These are phyloP conservation scores for Fusarium subtropicale DNA, from an alignment of 2,329 filamentous ascomycete species.

Conservation along the genomic window DNA sequence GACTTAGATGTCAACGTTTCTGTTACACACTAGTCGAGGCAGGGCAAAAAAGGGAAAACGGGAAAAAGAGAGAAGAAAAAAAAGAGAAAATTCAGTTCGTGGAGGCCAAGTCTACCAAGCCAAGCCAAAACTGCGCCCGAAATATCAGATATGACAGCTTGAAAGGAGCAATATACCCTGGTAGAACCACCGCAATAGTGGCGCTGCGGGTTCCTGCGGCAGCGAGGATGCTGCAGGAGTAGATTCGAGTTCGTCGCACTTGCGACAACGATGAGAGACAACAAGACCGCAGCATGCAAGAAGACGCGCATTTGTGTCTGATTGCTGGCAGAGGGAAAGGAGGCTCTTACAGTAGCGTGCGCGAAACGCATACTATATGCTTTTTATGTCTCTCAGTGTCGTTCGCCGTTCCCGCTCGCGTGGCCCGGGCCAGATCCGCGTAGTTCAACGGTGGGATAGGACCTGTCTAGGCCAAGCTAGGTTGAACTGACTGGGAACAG, in stretches of 20 bases:
- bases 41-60: background rate
- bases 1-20: too few relatives aligned
- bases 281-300: slow-evolving; percentile 16
- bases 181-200: slow-evolving; percentile 10
- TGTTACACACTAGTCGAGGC: background rate
- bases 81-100: background rate
- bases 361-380: slow-evolving; percentile 2
- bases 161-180: background rate
- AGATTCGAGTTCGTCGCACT: slow-evolving; percentile 10
- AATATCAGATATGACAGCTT: background rate
- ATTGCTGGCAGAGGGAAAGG: slow-evolving; percentile 17
- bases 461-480: background rate
- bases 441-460: slow-evolving; percentile 16
- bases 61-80: background rate
- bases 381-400: slow-evolving; percentile 19
- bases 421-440: slow-evolving; percentile 27
- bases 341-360: slow-evolving; percentile 23
- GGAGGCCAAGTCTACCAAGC: background rate
- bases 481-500: background rate
- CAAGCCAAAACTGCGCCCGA: background rate
- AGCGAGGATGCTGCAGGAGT: slow-evolving; percentile 22
- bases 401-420: slow-evolving; percentile 30
- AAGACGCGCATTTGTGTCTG: slow-evolving; percentile 16
- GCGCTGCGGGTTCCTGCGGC: slow-evolving; percentile 40
- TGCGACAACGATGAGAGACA: slow-evolving; percentile 33